Base-by-base conservation (phyloP, 441 rosid genomes). In the Erodium trifolium region DNA sequence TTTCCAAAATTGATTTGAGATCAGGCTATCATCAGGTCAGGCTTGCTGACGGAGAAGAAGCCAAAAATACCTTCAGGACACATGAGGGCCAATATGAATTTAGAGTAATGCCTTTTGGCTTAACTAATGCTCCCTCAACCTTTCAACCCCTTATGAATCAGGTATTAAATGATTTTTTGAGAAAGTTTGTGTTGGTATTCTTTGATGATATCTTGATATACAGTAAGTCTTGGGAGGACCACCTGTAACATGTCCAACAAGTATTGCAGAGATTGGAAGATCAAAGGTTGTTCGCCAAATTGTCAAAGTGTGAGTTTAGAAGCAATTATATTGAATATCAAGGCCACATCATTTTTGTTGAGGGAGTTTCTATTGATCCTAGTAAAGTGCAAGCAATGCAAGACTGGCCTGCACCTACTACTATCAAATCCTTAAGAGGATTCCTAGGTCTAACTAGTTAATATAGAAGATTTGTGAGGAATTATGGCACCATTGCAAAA, bases 171-270 rank as follows among this genome's bases (percentile, higher is more conserved):
- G 64, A 68, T 0, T n/a, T 4, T 11, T 5, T 68, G 2, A 16
- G 65, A 62, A 62, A 8, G 9, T 62, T 62, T 62, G 11, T 11
- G 0, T 1, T 62, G 1, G 31, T 62, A 0, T 11, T 43, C n/a
- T 49, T 67, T 67, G n/a, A 67, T 17, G 67, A 31, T 18, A 63
- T 63, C 1, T 14, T 63, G 4, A 31, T 63, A 6, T 31, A 63
- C 16, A 63, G 0, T n/a, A 10, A 2, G 2, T 0, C 41, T 23
- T 10, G 23, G 5, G 67, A 29, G 17, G 16, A 68, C 0, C 71
- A 68, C 4, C 0, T 53, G 0, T 9, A 14, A 0, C 65, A 57
- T n/a, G 0, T 57, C n/a, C n/a, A n/a, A n/a, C n/a, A n/a, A 1
- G 55, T 47, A 3, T 47, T 47, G 4, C 55, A 47, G 3, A 8